Base-by-base conservation (phyloP, 2,329 filamentous ascomycete genomes). In the Trichoderma citrinoviride region DNA sequence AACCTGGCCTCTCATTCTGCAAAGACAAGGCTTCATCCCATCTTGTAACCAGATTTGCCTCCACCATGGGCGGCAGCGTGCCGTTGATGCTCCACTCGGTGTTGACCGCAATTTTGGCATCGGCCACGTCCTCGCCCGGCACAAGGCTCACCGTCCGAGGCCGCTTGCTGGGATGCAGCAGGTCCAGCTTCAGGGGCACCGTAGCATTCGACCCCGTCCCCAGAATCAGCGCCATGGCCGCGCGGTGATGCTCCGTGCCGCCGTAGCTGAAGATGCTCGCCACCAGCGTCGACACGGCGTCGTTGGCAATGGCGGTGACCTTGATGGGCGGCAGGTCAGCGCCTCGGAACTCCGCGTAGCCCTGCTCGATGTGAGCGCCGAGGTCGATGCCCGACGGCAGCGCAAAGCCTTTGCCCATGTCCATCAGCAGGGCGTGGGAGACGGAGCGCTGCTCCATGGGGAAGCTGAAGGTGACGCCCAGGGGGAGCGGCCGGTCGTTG, bases 51-150 rank as follows among this genome's bases (percentile, higher is more conserved):
- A 93, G 81, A 1, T 81, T 79, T 21, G 88, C 77, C 25, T 87
- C 82, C 25, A 82, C 80, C 61, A 94, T 78, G 0, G 91, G 89
- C 7, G 82, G 80, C n/a, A 87, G 87, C 2, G 90, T 87, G 7
- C 91, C 91, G 27, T 88, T 88, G 70, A 95, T 92, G 58, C 89
- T 91, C 89, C 90, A 93, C 76, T 95, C 91, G 0, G 91, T 94
- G 73, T 94, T 94, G 68, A 94, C 87, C 5, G 91, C 85, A 15
- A 93, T 88, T 69, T 86, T 88, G n/a, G 84, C 79, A 7, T 89
- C 81, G 14, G 80, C 77, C 1, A 80, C 68, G 23, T 68, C 70
- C 67, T 80, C 77, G 8, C 77, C 81, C 17, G 81, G 80, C 41
- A 85, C 76, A 7, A 82, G 76, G 66, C 79, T 80, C 52, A 86